A percentile compares a stretch with the other conserved stretches of the same genome.
Evolutionary conservation across 768 basidiomycete genomes (phyloP).

Genomic region (Lentinula boryana): DNA sequence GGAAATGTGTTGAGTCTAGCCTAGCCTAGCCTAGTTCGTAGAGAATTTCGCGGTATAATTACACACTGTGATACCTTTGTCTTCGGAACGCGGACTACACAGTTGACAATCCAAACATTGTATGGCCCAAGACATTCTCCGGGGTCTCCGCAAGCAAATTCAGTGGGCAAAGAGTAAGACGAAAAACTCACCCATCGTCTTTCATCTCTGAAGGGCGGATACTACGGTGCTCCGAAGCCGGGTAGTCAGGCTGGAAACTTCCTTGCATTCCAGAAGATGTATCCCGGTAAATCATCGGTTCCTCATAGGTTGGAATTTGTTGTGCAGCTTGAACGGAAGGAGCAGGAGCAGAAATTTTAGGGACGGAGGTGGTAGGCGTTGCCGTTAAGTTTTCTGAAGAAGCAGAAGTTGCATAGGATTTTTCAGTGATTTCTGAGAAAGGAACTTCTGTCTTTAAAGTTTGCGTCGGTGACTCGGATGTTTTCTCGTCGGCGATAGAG

Average conservation of each 20-base stretch:
- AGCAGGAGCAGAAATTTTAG: slow-evolving; percentile 15
- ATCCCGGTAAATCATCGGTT: slow-evolving; percentile 44
- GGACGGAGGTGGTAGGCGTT: slow-evolving; percentile 14
- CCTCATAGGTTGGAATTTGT: slow-evolving; percentile 76
- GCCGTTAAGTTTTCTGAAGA: slow-evolving; percentile 17
- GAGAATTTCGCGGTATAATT: slow-evolving; percentile 37
- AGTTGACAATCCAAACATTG: not conserved
- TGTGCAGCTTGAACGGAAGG: slow-evolving; percentile 38
- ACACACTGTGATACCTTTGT: not conserved
- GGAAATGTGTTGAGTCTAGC: slow-evolving; percentile 62
- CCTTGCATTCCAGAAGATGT: slow-evolving; percentile 26
- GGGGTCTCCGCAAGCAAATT: not conserved
- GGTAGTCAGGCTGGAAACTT: slow-evolving; percentile 36
- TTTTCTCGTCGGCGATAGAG: slow-evolving; percentile 32
- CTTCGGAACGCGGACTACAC: slow-evolving; percentile 18
- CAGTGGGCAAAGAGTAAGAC: slow-evolving; percentile 6
- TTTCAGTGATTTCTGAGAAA: slow-evolving; percentile 16
- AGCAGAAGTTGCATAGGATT: slow-evolving; percentile 15
- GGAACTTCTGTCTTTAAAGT: slow-evolving; percentile 13
- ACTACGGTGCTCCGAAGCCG: slow-evolving; percentile 47
- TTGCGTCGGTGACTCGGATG: slow-evolving; percentile 4
- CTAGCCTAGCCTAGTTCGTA: slow-evolving; percentile 77
- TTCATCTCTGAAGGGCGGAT: slow-evolving; percentile 89
- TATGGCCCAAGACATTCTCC: not conserved
- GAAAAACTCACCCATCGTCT: slow-evolving; percentile 90